Conservation (phyloP, 257 asterid species). For the Plantago ovata region DNA sequence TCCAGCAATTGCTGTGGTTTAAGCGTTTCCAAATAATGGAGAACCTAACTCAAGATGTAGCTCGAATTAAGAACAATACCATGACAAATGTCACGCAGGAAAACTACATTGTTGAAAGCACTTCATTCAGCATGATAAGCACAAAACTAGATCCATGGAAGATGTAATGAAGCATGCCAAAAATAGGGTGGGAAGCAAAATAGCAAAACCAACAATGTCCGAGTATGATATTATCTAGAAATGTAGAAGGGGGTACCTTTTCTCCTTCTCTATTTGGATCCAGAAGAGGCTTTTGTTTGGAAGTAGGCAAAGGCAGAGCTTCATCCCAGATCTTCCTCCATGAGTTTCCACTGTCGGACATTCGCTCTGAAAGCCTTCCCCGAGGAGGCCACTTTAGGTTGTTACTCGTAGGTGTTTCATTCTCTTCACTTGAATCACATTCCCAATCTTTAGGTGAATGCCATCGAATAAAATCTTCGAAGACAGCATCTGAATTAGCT, state of each 20-base stretch:
- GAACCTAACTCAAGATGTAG: conserved; percentile 44
- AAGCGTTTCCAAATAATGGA: conserved; percentile 90
- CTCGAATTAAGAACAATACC: conserved; percentile 1
- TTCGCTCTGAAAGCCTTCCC: conserved; percentile 86
- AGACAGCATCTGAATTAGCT: conserved; percentile 87
- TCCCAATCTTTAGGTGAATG: conserved; percentile 99
- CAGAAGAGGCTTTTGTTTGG: conserved; percentile 81
- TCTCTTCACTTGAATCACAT: conserved; percentile 32
- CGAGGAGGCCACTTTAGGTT: conserved; percentile 76
- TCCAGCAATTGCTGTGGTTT: conserved; percentile 71
- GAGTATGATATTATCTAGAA: background rate
- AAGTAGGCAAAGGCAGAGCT: conserved; percentile 59
- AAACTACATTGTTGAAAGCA: too few species aligned
- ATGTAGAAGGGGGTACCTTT: conserved; percentile 49
- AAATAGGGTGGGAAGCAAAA: too few species aligned
- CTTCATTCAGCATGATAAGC: too few species aligned
- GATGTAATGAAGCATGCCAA: too few species aligned
- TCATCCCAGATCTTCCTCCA: conserved; percentile 95
- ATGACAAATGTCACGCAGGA: conserved; percentile 1
- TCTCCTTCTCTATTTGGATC: conserved; percentile 98
- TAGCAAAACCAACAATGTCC: background rate
- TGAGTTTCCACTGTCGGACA: conserved; percentile 80
- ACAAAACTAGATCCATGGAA: too few species aligned
- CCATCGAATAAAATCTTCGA: conserved; percentile 98
- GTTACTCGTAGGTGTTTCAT: conserved; percentile 32